Base-by-base conservation (phyloP, 2,329 filamentous ascomycete species). In the Talaromyces verruculosus region DNA sequence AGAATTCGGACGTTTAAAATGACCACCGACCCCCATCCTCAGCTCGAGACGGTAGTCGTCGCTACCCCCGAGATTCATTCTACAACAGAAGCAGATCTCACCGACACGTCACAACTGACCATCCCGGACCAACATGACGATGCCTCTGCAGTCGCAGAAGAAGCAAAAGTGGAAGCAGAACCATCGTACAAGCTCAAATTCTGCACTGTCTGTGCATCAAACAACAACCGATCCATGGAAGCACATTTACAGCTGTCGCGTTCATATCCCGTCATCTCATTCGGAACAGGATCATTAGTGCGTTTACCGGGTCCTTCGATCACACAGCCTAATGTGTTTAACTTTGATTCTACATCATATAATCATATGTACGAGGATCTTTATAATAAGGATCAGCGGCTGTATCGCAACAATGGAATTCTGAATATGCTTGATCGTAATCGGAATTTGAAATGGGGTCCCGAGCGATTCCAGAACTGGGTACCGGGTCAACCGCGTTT, bases 171-270 rank as follows among this genome's bases (percentile, higher is more conserved):
- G 61, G 66, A 65, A 57, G 66, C 61, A 55, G 66, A 58, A 68
- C 45, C 71, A n/a, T 87, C 84, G 62, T 97, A 89, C 84, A 97
- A 95, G 80, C 86, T 99, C 68, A 96, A 91, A 76, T 97, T 98
- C 80, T 97, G 93, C 83, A 98, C 95, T 2, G 94, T 99, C n/a
- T 99, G 95, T 80, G 95, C 95, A 7, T 97, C 93, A 74, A 99
- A 99, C 74, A 93, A 99, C 79, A 99, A 99, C 76, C 89, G 95
- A 88, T 96, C 92, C n/a, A 98, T 99, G 95, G 95, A 98, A 84
- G 94, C 94, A n/a, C 95, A 99, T 79, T 87, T 97, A 33, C 91
- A 92, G 69, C 89, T 99, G 4, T 87, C 91, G 67, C 91, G 92
- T 60, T 81, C 90, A 59, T 98, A 95, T 74, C 95, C 95, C n/a